These are phyloP conservation scores for Parietaria judaica DNA, from an alignment of 306 rosid species.

Conservation along the genomic window DNA sequence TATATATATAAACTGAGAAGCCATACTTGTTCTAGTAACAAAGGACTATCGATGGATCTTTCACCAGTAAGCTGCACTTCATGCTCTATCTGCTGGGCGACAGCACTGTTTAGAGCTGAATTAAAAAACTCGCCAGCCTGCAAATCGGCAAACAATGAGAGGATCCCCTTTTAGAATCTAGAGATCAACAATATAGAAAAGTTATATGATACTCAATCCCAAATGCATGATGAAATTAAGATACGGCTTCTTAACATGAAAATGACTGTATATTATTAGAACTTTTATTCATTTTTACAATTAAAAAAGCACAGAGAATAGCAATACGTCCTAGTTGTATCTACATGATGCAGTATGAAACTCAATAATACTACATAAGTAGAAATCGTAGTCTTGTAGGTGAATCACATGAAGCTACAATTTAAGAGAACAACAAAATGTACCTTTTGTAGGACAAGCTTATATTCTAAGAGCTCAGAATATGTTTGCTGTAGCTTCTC, in stretches of 20 bases:
- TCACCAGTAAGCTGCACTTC: slow-evolving; percentile 39
- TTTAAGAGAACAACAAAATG: slow-evolving; percentile 12
- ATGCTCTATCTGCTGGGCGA: slow-evolving; percentile 44
- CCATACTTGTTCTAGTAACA: slow-evolving; percentile 57
- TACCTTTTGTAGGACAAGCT: slow-evolving; percentile 77
- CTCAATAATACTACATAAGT: neutral
- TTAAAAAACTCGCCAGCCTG: slow-evolving; percentile 78
- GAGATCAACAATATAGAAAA: neutral
- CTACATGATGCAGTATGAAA: no score
- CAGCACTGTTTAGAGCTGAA: slow-evolving; percentile 49
- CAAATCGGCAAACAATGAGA: slow-evolving; percentile 8
- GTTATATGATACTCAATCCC: neutral
- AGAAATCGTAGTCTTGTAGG: neutral
- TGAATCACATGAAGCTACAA: neutral
- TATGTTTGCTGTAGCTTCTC: slow-evolving; percentile 58
- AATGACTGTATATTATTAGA: neutral
- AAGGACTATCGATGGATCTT: slow-evolving; percentile 65
- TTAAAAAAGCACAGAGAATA: no score
- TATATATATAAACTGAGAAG: slow-evolving; percentile 12
- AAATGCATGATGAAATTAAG: neutral
- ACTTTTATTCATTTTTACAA: neutral
- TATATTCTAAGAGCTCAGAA: slow-evolving; percentile 64
- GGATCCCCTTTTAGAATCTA: slow-evolving; percentile 1
- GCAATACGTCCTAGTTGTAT: no score
- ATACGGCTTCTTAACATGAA: neutral